phyloP scores from a whole-genome alignment of 108 stramenopile genomes.

The Skeletonema costatum region DNA sequence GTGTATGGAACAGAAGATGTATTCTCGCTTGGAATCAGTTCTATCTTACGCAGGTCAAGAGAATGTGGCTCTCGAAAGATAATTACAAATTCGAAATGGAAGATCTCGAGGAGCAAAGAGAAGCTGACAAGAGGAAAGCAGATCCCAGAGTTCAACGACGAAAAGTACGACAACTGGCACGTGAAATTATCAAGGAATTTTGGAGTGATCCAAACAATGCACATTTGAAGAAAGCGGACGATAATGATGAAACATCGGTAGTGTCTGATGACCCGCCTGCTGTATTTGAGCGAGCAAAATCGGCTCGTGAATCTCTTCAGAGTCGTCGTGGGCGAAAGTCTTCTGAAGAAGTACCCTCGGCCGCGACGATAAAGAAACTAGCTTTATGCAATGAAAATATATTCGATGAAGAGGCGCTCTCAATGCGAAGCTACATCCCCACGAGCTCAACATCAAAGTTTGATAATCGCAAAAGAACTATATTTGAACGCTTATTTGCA shows the following conservation, averaged over 20 bases:
- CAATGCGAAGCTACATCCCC: conserved; percentile 72
- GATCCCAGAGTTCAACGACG: conserved; percentile 51
- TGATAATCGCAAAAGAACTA: conserved; percentile 67
- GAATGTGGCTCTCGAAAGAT: conserved; percentile 23
- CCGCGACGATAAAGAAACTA: conserved; percentile 45
- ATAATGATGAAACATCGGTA: conserved; percentile 42
- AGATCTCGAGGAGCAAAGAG: conserved; percentile 23
- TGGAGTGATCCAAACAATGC: conserved; percentile 15
- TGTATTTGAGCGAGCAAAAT: conserved; percentile 72
- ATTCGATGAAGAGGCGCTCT: conserved; percentile 80
- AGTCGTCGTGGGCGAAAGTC: conserved; percentile 24
- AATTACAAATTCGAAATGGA: conserved; percentile 18
- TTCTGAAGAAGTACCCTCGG: conserved; percentile 23
- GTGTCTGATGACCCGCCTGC: conserved; percentile 63
- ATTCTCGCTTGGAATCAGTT: conserved; percentile 30
- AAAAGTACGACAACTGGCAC: conserved; percentile 71
- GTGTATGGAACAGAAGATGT: conserved; percentile 24
- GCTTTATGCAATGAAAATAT: conserved; percentile 44
- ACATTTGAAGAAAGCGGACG: conserved; percentile 8
- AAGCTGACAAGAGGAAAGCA: conserved; percentile 21
- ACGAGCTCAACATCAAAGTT: conserved; percentile 51
- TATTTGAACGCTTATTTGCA: conserved; percentile 80
- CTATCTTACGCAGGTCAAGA: conserved; percentile 32
- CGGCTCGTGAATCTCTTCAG: conserved; percentile 57
- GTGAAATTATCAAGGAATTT: conserved; percentile 64